Percentiles rank a stretch among this genome's conserved stretches.
These are phyloP conservation scores for Sutorius eximius DNA, from an alignment of 1,284 basidiomycete species.

Conservation along the genomic window DNA sequence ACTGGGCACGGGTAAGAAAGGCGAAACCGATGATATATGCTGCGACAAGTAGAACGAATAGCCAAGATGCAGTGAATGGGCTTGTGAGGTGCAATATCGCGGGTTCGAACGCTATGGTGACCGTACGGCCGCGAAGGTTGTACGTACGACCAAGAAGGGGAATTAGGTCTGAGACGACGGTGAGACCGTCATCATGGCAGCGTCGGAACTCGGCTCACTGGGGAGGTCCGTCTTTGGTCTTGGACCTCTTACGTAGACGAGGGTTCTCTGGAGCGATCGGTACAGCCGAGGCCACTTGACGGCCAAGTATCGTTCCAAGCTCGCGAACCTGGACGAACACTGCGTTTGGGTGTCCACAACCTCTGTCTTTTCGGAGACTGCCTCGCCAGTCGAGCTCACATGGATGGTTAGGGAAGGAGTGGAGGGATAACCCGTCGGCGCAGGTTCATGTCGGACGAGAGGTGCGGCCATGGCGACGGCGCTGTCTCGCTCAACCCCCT, in stretches of 20 bases:
- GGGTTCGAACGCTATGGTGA: conserved; percentile 55
- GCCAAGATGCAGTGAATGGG: conserved; percentile 49
- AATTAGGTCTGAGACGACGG: conserved; percentile 43
- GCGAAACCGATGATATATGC: conserved; percentile 73
- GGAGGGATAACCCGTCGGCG: not conserved
- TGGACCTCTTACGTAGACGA: conserved; percentile 56
- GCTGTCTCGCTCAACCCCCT: not conserved
- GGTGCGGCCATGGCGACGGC: not conserved
- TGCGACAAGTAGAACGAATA: conserved; percentile 54
- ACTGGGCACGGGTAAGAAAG: conserved; percentile 72
- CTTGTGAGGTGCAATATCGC: conserved; percentile 49
- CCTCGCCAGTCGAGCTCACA: conserved; percentile 4
- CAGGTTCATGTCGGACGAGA: conserved; percentile 13
- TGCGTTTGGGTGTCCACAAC: not conserved
- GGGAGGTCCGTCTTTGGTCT: conserved; percentile 57
- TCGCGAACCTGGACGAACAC: conserved; percentile 2
- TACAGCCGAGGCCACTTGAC: conserved; percentile 23
- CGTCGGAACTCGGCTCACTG: conserved; percentile 10
- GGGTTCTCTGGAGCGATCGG: not conserved
- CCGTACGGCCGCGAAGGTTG: conserved; percentile 36
- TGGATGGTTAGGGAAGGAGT: conserved; percentile 13
- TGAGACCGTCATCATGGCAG: conserved; percentile 6
- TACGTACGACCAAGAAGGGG: conserved; percentile 56
- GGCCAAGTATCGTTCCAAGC: conserved; percentile 10
- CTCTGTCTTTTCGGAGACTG: conserved; percentile 4